Base-by-base conservation (phyloP, 305 asterid genomes). In the Rubia occidens region DNA sequence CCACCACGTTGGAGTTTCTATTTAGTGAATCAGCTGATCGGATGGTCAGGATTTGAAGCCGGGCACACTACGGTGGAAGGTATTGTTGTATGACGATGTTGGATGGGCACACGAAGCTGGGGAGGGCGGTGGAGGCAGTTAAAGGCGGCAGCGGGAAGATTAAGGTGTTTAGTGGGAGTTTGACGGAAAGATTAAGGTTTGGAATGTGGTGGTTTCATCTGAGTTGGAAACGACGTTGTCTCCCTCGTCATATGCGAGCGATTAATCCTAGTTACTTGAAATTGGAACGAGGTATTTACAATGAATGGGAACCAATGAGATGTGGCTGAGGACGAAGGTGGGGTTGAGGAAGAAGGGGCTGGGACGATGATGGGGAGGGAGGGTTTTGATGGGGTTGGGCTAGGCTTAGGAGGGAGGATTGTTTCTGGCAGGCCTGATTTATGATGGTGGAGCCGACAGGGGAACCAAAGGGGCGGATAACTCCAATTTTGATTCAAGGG, bases 11-110 rank as follows among this genome's bases (percentile, higher is more conserved):
- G 5, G 88, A 88, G 74, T 75, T 91, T 79, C 71, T 91, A 62
- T 43, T 86, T 60, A 91, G 98, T 42, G 96, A 95, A 11, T 91
- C 98, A 35, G 95, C 85, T 17, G 98, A 91, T 79, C 82, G 85
- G 76, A 91, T 90, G 81, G 87, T 89, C 66, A 85, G 95, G 86
- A 78, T 91, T 13, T 91, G 96, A 95, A 81, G 76, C 77, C 74
- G 86, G 2, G 85, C 85, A 3, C 20, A 3, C 39, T 35, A 24
- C 21, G 93, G 75, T 39, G 92, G 88, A 26, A 64, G 79, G 78
- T 91, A 72, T 71, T 75, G 85, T 69, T 91, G 95, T 44, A 78
- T 86, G 83, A 54, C 87, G 49, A 86, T 88, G 9, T 58, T 90
- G 75, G 96, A 85, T 1, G 91, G 91, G 1, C 96, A 89, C 61